A percentile compares a stretch with the other conserved stretches of the same genome.
Conservation (phyloP, 371 early-diverging fungal genomes). For the Zychaea mexicana region DNA sequence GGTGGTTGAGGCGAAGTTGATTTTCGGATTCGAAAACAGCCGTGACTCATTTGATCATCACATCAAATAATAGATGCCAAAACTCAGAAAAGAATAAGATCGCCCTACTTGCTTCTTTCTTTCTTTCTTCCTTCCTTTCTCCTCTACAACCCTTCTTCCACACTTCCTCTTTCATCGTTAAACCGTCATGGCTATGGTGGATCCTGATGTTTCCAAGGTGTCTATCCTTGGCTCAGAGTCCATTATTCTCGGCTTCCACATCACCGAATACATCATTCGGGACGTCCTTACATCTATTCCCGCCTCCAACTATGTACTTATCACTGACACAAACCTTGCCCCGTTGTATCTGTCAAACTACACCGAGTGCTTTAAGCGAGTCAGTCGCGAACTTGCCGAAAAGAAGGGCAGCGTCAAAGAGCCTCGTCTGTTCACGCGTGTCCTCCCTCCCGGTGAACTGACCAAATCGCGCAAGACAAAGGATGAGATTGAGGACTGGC, state of each 20-base stretch:
- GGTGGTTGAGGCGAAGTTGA: not conserved
- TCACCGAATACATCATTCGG: slow-evolving; percentile 73
- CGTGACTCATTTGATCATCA: not conserved
- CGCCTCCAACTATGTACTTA: slow-evolving; percentile 86
- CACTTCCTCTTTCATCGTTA: not conserved
- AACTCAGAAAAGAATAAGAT: not conserved
- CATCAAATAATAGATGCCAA: too few species aligned
- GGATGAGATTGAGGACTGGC: slow-evolving; percentile 90
- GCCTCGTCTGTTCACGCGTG: slow-evolving; percentile 77
- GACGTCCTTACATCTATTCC: slow-evolving; percentile 77
- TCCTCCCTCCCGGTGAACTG: slow-evolving; percentile 90
- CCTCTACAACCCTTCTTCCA: not conserved
- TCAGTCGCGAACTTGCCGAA: slow-evolving; percentile 29
- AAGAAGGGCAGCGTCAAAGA: slow-evolving; percentile 18
- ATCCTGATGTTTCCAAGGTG: slow-evolving; percentile 69
- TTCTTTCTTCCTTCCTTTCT: not conserved
- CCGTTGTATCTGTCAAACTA: slow-evolving; percentile 72
- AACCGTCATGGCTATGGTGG: slow-evolving; percentile 1
- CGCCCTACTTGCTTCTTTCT: not conserved
- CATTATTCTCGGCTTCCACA: slow-evolving; percentile 85
- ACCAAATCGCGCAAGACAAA: slow-evolving; percentile 90
- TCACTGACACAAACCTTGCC: slow-evolving; percentile 89
- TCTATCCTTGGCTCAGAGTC: slow-evolving; percentile 88
- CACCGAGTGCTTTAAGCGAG: slow-evolving; percentile 40
- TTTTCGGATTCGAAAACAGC: not conserved